phyloP scores from a whole-genome alignment of 345 rosid species.

The Euphorbia peplus region DNA sequence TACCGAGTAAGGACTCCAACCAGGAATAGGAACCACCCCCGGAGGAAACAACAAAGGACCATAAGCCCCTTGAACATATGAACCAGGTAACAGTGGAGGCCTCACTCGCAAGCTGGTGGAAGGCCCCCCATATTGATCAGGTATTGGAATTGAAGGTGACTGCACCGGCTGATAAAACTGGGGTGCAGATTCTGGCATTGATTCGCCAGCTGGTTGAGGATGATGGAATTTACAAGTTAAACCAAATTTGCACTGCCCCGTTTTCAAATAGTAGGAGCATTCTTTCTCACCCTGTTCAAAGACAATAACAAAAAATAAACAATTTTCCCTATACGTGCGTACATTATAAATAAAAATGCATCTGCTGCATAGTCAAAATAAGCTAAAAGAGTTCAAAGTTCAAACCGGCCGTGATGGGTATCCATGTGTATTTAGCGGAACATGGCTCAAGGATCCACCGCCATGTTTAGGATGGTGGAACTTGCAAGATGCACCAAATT shows the following conservation, averaged over 20 bases:
- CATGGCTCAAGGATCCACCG: conserved; percentile 26
- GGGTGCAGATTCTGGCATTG: conserved; percentile 28
- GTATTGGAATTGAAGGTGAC: conserved; percentile 25
- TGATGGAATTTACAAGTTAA: conserved; percentile 32
- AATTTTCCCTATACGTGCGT: background rate
- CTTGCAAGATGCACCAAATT: conserved; percentile 35
- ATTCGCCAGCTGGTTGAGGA: conserved; percentile 24
- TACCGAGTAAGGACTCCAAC: conserved; percentile 27
- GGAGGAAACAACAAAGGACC: conserved; percentile 23
- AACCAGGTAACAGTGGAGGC: conserved; percentile 28
- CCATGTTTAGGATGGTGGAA: conserved; percentile 28
- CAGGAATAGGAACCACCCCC: conserved; percentile 29
- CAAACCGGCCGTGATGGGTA: conserved; percentile 27
- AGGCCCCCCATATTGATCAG: conserved; percentile 25
- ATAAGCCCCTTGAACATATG: conserved; percentile 21
- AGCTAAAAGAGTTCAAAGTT: conserved; percentile 9
- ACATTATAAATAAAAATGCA: background rate
- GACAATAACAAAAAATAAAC: background rate
- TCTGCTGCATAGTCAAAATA: background rate
- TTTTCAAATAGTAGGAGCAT: conserved; percentile 33
- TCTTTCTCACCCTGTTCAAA: conserved; percentile 23
- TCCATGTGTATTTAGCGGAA: conserved; percentile 25
- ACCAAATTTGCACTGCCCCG: conserved; percentile 32
- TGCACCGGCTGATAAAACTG: conserved; percentile 32
- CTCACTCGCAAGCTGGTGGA: conserved; percentile 26